Percentiles rank a stretch among this genome's conserved stretches.
Conservation (phyloP, 2,329 filamentous ascomycete genomes). For the Ilyonectria destructans region DNA sequence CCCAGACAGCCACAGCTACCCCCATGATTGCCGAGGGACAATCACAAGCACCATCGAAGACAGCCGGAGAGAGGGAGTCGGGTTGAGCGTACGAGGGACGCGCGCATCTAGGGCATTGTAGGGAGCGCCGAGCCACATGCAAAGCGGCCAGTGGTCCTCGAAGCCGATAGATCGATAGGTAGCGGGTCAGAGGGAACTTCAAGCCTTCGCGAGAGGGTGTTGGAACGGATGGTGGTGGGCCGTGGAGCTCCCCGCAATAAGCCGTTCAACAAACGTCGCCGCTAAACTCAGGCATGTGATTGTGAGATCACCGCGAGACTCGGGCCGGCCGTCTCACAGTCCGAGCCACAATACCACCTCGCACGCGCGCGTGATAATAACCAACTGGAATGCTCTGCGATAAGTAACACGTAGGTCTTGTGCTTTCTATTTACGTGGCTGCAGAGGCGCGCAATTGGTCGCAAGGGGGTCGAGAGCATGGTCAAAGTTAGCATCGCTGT, state of each 20-base stretch:
- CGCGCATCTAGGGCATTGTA: slow-evolving; percentile 43
- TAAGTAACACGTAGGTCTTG: neutral
- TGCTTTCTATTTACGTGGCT: neutral
- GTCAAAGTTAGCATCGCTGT: slow-evolving; percentile 21
- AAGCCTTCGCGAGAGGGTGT: slow-evolving; percentile 27
- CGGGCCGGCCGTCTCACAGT: slow-evolving; percentile 8
- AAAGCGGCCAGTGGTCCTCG: slow-evolving; percentile 26
- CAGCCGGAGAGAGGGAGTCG: slow-evolving; percentile 31
- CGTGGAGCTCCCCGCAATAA: slow-evolving; percentile 43
- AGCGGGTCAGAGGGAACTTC: slow-evolving; percentile 14
- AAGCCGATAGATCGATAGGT: neutral
- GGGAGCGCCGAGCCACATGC: slow-evolving; percentile 33
- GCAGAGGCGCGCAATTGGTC: neutral
- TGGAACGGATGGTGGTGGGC: slow-evolving; percentile 42
- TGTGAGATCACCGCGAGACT: slow-evolving; percentile 45
- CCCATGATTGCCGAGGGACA: slow-evolving; percentile 59
- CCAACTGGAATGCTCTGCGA: slow-evolving; percentile 4
- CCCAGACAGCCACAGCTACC: slow-evolving; percentile 67
- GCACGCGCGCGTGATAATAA: neutral
- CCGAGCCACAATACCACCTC: slow-evolving; percentile 30
- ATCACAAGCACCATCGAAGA: slow-evolving; percentile 52
- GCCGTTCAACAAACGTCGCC: slow-evolving; percentile 42
- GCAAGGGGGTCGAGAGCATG: neutral
- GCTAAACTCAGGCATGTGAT: slow-evolving; percentile 50
- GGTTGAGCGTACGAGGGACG: slow-evolving; percentile 37